Evolutionary conservation across 352 stramenopile species (phyloP).

Genomic region (Pythium utonaiense): DNA sequence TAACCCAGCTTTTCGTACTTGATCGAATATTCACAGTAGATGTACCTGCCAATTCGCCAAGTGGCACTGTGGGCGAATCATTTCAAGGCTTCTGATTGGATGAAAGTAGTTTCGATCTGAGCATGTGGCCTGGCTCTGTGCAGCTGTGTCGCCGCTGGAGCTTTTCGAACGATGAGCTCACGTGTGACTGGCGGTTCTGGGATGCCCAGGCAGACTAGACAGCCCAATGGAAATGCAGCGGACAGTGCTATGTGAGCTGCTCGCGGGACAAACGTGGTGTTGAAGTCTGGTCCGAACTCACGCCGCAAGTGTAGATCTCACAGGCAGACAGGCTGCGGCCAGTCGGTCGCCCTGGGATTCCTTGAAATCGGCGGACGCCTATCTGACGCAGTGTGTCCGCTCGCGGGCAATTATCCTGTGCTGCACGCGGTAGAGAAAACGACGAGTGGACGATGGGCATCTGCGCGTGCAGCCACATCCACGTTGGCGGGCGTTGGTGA

Average conservation of each 20-base stretch:
- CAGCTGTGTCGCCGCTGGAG: too few species aligned
- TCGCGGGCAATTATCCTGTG: background rate
- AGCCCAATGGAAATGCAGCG: constrained; percentile 14
- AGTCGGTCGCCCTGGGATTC: too few species aligned
- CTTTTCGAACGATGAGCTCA: constrained; percentile 10
- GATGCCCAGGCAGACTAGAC: constrained; percentile 15
- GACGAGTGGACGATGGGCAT: constrained; percentile 8
- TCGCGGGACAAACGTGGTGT: background rate
- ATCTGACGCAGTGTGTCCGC: too few species aligned
- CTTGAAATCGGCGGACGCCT: background rate
- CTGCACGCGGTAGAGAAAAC: background rate
- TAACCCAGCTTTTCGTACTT: too few species aligned
- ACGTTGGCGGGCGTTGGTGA: too few species aligned
- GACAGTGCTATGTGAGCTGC: background rate
- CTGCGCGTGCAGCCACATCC: background rate
- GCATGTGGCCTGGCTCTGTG: constrained; percentile 8
- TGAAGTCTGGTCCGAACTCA: background rate
- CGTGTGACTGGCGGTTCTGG: constrained; percentile 6
- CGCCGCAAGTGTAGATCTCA: background rate
- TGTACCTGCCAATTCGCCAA: constrained; percentile 5
- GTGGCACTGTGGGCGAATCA: constrained; percentile 4
- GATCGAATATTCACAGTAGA: too few species aligned
- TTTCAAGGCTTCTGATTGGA: constrained; percentile 10
- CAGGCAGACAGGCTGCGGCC: background rate
- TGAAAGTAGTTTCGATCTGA: constrained; percentile 4